phyloP scores from a whole-genome alignment of 805 yeast species.

The Kazachstania viticola region DNA sequence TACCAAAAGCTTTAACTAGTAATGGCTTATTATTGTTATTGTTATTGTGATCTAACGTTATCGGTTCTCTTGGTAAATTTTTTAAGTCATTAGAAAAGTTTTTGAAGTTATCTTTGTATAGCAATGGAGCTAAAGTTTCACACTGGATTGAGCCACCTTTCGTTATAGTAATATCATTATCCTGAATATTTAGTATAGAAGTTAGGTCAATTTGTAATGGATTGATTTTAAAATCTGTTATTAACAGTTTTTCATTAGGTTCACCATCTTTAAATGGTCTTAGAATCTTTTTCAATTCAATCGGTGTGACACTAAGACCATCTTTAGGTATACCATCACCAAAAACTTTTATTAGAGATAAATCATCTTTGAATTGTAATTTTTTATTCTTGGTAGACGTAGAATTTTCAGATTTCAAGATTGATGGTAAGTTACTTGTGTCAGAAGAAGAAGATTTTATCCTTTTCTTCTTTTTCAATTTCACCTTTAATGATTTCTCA shows the following conservation, averaged over 20 bases:
- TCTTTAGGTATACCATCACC: conserved; percentile 25
- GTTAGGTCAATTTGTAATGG: conserved; percentile 6
- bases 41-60: conserved; percentile 4
- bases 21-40: conserved; percentile 11
- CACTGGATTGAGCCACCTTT: conserved; percentile 22
- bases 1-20: conserved; percentile 26
- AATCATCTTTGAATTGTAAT: conserved; percentile 19
- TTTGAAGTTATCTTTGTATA: conserved; percentile 17
- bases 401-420: conserved; percentile 10
- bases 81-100: conserved; percentile 18
- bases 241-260: conserved; percentile 20
- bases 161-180: conserved; percentile 20
- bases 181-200: conserved; percentile 2
- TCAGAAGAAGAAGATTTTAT: background rate
- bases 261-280: conserved; percentile 27
- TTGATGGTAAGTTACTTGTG: conserved; percentile 9
- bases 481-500: background rate
- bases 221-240: conserved; percentile 11
- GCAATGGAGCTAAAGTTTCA: conserved; percentile 14
- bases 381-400: conserved; percentile 1
- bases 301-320: conserved; percentile 22
- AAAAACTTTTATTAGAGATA: conserved; percentile 18
- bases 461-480: background rate
- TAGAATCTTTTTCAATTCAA: conserved; percentile 20
- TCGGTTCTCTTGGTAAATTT: conserved; percentile 21